A percentile compares a stretch with the other conserved stretches of the same genome.
Conservation (phyloP, 805 yeast species). For the Nakazawaea peltata region DNA sequence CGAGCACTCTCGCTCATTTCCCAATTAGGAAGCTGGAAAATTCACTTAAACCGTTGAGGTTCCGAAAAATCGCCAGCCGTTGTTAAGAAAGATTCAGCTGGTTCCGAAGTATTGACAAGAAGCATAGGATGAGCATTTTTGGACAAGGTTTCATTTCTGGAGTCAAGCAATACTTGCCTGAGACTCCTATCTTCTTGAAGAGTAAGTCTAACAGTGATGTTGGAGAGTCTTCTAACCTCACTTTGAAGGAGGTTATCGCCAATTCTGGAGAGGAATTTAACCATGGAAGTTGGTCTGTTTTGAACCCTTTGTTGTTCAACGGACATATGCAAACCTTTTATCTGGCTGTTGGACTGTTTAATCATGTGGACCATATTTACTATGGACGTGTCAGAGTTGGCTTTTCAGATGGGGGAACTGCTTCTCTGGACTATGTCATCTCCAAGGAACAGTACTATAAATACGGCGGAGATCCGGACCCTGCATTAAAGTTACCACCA, state of each 20-base stretch:
- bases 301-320: constrained; percentile 57
- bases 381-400: constrained; percentile 65
- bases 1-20: too few species aligned
- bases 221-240: constrained; percentile 7
- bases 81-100: too few species aligned
- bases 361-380: constrained; percentile 45
- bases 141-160: constrained; percentile 11
- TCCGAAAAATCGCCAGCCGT: too few species aligned
- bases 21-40: too few species aligned
- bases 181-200: constrained; percentile 12
- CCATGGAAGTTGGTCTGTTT: constrained; percentile 39
- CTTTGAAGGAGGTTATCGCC: constrained; percentile 14
- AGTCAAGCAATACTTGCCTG: constrained; percentile 8
- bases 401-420: constrained; percentile 60
- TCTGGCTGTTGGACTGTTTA: constrained; percentile 47
- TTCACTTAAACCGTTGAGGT: too few species aligned
- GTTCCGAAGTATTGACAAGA: too few species aligned
- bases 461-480: constrained; percentile 11
- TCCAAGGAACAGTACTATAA: constrained; percentile 22
- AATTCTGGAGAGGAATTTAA: constrained; percentile 34
- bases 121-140: too few species aligned
- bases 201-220: constrained; percentile 9
- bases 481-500: constrained; percentile 30
- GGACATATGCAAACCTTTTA: constrained; percentile 77
- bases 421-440: constrained; percentile 69